Conservation (phyloP, 257 asterid genomes). For the Verbena officinalis region DNA sequence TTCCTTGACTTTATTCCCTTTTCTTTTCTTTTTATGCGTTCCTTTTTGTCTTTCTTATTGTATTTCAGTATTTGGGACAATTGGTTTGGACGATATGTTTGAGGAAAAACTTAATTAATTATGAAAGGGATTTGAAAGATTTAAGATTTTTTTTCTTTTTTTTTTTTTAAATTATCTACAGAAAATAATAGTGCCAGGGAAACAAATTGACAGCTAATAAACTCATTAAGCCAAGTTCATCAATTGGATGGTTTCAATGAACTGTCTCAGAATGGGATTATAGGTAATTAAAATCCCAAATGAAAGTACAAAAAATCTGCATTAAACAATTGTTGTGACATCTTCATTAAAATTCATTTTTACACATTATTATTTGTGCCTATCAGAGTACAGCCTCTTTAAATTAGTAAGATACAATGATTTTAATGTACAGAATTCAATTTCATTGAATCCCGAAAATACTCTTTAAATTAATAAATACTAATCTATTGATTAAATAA, state of each 20-base stretch:
- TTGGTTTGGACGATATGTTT: not conserved
- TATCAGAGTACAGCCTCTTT: too few species aligned
- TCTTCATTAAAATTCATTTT: not conserved
- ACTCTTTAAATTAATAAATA: too few species aligned
- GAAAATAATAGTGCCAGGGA: not conserved
- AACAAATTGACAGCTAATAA: not conserved
- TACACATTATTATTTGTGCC: too few species aligned
- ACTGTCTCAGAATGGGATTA: conserved; percentile 5
- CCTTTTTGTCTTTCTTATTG: not conserved
- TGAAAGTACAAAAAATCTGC: not conserved
- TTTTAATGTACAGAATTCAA: too few species aligned
- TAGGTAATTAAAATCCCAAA: not conserved
- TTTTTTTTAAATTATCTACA: too few species aligned
- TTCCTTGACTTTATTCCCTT: not conserved
- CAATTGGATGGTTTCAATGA: not conserved
- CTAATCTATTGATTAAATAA: too few species aligned
- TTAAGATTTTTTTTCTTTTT: too few species aligned
- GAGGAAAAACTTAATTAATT: not conserved
- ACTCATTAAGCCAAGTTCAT: not conserved
- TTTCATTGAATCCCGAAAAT: too few species aligned
- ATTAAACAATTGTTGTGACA: not conserved
- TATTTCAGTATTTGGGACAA: not conserved
- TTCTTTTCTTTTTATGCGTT: not conserved
- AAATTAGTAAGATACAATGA: too few species aligned
- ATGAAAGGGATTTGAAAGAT: not conserved